Evolutionary conservation across 352 stramenopile species (phyloP).

Genomic region (Bremia lactucae): DNA sequence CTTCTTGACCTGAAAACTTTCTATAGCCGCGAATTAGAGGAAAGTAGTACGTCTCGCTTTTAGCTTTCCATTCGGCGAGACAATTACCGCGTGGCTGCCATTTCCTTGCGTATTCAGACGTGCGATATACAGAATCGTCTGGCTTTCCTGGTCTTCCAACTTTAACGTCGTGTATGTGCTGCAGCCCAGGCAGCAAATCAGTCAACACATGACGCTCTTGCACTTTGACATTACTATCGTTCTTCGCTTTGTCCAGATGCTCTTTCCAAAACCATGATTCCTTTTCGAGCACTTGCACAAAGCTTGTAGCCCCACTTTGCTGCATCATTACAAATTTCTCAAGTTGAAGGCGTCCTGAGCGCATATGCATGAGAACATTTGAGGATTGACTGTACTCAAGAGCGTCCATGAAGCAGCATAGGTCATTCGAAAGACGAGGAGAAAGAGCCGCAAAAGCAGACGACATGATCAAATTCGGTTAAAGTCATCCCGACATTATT

Average conservation of each 20-base stretch:
- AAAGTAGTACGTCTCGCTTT: conserved; percentile 19
- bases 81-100: conserved; percentile 70
- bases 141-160: conserved; percentile 48
- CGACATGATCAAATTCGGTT: too few relatives aligned
- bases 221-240: conserved; percentile 29
- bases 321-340: conserved; percentile 35
- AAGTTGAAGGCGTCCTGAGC: conserved; percentile 36
- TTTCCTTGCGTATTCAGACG: conserved; percentile 49
- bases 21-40: conserved; percentile 60
- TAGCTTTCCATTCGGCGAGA: conserved; percentile 33
- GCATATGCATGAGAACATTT: conserved; percentile 32
- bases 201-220: conserved; percentile 29
- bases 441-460: conserved; percentile 33
- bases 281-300: conserved; percentile 24
- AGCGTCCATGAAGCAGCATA: conserved; percentile 24
- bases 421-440: conserved; percentile 23
- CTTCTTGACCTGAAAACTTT: conserved; percentile 78
- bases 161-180: conserved; percentile 46
- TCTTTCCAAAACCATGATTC: conserved; percentile 34
- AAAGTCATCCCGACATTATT: too few relatives aligned
- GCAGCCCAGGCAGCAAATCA: conserved; percentile 23
- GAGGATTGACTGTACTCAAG: conserved; percentile 16
- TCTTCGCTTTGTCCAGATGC: conserved; percentile 25
- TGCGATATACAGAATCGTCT: conserved; percentile 63
- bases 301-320: conserved; percentile 19